phyloP scores from a whole-genome alignment of 768 basidiomycete genomes.

The Panaeolus papilionaceus region DNA sequence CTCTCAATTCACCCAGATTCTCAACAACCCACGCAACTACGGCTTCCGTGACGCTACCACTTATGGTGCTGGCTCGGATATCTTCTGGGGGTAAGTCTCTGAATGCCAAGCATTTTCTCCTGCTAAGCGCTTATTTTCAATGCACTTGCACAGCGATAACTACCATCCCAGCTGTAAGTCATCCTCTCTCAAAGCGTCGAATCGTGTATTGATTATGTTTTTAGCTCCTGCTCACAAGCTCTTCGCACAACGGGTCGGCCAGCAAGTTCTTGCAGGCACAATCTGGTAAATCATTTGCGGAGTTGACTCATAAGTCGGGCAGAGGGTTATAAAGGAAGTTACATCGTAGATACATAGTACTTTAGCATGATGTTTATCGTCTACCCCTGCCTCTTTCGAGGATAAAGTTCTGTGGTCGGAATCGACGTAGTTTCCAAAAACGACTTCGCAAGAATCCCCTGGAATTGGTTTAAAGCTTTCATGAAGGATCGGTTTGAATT shows the following conservation, averaged over 20 bases:
- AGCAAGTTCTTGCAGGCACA: constrained; percentile 5
- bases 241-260: constrained; percentile 1
- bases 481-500: too few relatives aligned
- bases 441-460: too few relatives aligned
- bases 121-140: neutral
- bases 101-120: neutral
- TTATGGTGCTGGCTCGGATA: constrained; percentile 45
- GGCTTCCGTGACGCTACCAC: constrained; percentile 62
- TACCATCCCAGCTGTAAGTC: constrained; percentile 59
- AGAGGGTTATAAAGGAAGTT: neutral
- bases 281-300: neutral
- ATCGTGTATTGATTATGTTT: neutral
- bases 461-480: too few relatives aligned
- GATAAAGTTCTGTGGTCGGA: too few relatives aligned
- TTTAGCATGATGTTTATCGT: too few relatives aligned
- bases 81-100: constrained; percentile 60
- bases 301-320: neutral
- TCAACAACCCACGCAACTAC: constrained; percentile 53
- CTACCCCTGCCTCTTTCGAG: too few relatives aligned
- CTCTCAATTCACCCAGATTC: constrained; percentile 52
- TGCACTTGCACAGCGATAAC: constrained; percentile 49
- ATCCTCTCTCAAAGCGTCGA: neutral
- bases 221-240: constrained; percentile 6
- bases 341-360: too few relatives aligned
- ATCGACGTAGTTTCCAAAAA: too few relatives aligned